Evolutionary conservation across 2,329 filamentous ascomycete genomes (phyloP).

Genomic region (Xylaria sp.): DNA sequence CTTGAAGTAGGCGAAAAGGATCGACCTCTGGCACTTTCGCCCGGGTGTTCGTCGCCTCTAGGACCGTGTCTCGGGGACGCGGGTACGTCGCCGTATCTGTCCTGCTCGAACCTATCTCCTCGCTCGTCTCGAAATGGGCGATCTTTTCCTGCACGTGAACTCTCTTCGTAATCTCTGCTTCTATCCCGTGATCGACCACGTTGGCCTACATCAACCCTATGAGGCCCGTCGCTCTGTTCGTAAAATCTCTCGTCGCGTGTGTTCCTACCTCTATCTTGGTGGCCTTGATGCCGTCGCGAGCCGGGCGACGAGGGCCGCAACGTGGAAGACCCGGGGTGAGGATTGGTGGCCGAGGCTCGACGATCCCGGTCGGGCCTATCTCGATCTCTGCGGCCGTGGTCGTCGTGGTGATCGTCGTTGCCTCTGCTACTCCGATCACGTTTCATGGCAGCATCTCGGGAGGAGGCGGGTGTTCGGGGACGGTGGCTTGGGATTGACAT

Average conservation of each 20-base stretch:
- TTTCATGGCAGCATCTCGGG: conserved; percentile 47
- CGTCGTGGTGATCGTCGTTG: conserved; percentile 32
- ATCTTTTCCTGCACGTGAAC: conserved; percentile 23
- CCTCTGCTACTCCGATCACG: conserved; percentile 42
- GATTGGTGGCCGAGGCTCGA: conserved; percentile 27
- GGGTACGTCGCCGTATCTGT: conserved; percentile 38
- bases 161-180: conserved; percentile 40
- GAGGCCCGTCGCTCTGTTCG: conserved; percentile 39
- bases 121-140: conserved; percentile 25
- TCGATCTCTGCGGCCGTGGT: conserved; percentile 38
- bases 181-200: conserved; percentile 44
- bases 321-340: conserved; percentile 21
- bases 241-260: conserved; percentile 31
- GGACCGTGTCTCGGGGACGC: conserved; percentile 35
- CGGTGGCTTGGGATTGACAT: conserved; percentile 22
- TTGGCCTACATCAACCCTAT: conserved; percentile 39
- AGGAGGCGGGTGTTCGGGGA: conserved; percentile 20
- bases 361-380: conserved; percentile 36
- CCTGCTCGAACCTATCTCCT: conserved; percentile 20
- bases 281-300: conserved; percentile 27
- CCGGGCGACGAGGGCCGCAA: conserved; percentile 30
- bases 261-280: conserved; percentile 29
- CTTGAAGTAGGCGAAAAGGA: conserved; percentile 42
- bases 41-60: conserved; percentile 40
- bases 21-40: conserved; percentile 37